These are phyloP conservation scores for Populus hybrid DNA, from an alignment of 441 rosid species.

Conservation along the genomic window DNA sequence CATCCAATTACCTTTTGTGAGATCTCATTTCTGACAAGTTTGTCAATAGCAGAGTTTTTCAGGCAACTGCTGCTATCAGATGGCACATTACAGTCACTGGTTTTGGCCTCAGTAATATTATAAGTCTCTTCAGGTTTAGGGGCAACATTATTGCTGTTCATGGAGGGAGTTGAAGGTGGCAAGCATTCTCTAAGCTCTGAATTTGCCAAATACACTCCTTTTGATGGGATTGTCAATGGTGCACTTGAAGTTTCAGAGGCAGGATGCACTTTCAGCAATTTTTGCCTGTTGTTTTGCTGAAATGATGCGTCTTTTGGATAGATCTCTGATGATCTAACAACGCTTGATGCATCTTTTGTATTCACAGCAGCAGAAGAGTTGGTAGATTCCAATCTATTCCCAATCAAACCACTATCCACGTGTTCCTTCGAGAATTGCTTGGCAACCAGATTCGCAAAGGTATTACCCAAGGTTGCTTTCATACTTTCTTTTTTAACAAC, in stretches of 20 bases:
- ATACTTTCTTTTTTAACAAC: conserved; percentile 39
- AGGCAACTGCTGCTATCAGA: conserved; percentile 10
- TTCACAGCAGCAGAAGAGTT: conserved; percentile 22
- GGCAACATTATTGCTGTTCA: conserved; percentile 15
- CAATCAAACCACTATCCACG: conserved; percentile 30
- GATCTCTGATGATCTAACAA: conserved; percentile 21
- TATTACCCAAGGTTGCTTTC: conserved; percentile 36
- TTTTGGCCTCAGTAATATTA: conserved; percentile 18
- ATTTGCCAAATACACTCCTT: conserved; percentile 2
- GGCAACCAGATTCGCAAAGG: conserved; percentile 26
- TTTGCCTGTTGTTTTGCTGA: conserved; percentile 18
- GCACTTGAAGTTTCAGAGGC: conserved; percentile 16
- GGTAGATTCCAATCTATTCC: conserved; percentile 18
- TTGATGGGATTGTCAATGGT: conserved; percentile 21
- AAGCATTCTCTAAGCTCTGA: conserved; percentile 18
- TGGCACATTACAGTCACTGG: conserved; percentile 17
- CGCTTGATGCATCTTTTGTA: conserved; percentile 26
- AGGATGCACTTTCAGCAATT: conserved; percentile 23
- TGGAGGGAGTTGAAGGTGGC: conserved; percentile 8
- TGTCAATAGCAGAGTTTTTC: conserved; percentile 11
- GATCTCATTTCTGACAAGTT: conserved; percentile 15
- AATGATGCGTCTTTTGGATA: conserved; percentile 25
- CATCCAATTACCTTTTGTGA: conserved; percentile 38
- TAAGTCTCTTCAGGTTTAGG: conserved; percentile 22
- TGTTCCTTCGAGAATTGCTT: conserved; percentile 39